Conservation (phyloP, 352 stramenopile genomes). For the Globisporangium lucens region DNA sequence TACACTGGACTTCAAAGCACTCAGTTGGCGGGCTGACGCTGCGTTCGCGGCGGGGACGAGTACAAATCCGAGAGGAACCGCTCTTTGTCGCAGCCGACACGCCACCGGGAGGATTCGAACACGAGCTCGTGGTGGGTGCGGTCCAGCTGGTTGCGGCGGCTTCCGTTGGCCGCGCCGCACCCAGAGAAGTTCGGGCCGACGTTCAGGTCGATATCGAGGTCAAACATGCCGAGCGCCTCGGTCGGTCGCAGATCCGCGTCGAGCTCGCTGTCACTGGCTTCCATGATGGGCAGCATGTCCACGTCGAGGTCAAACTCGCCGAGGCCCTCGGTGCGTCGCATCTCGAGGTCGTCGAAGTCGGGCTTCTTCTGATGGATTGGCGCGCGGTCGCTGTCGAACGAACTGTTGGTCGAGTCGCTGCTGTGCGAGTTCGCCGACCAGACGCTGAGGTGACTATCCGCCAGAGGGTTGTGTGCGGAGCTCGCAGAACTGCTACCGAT, state of each 20-base stretch:
- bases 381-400: not conserved
- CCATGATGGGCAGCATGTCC: not conserved
- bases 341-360: not conserved
- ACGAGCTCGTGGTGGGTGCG: slow-evolving; percentile 6
- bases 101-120: not conserved
- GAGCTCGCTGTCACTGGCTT: not conserved
- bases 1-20: not conserved
- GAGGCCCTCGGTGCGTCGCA: slow-evolving; percentile 4
- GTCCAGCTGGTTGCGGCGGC: not conserved
- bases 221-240: not conserved
- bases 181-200: not conserved
- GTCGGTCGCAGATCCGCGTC: not conserved
- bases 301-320: slow-evolving; percentile 9
- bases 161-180: not conserved
- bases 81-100: not conserved
- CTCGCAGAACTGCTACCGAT: not conserved
- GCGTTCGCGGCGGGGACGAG: not conserved
- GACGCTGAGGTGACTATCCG: not conserved
- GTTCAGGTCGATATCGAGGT: not conserved
- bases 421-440: not conserved
- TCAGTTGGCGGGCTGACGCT: not conserved
- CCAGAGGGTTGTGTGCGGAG: not conserved
- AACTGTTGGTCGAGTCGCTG: not conserved
- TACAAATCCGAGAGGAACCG: slow-evolving; percentile 10
- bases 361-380: not conserved